Evolutionary conservation across 805 yeast species (phyloP).

Genomic region (Torulaspora gathmanii): DNA sequence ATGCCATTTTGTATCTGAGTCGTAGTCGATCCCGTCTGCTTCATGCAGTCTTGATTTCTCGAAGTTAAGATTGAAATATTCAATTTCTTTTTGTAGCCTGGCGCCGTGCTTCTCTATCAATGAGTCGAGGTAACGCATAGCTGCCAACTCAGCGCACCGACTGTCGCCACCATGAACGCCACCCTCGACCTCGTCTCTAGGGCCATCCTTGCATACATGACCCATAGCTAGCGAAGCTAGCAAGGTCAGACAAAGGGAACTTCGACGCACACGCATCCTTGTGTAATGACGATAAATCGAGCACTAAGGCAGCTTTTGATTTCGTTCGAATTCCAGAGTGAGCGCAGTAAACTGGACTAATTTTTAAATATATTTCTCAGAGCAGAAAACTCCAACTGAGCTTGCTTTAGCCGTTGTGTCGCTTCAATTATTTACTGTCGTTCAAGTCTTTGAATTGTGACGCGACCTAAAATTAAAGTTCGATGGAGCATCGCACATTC

Average conservation of each 20-base stretch:
- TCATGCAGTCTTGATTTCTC: neutral
- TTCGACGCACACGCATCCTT: no score
- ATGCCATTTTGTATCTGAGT: constrained; percentile 5
- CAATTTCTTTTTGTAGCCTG: constrained; percentile 2
- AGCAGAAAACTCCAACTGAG: no score
- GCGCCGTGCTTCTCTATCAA: constrained; percentile 12
- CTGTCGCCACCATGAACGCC: no score
- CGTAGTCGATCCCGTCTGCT: neutral
- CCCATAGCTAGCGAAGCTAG: no score
- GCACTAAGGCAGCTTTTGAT: no score
- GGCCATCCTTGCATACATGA: no score
- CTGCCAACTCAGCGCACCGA: constrained; percentile 3
- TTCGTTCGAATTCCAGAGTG: no score
- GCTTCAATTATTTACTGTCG: neutral
- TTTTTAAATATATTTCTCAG: neutral
- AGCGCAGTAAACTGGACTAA: no score
- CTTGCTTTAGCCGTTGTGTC: neutral
- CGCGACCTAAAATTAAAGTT: neutral
- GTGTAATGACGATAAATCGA: no score
- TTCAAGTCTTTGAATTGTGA: neutral
- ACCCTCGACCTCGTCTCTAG: neutral
- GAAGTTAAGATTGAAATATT: neutral
- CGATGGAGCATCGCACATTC: neutral
- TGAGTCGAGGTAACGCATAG: constrained; percentile 2
- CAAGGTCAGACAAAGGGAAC: no score